phyloP scores from a whole-genome alignment of 2,329 filamentous ascomycete genomes.

The Colletotrichum endophyticum region DNA sequence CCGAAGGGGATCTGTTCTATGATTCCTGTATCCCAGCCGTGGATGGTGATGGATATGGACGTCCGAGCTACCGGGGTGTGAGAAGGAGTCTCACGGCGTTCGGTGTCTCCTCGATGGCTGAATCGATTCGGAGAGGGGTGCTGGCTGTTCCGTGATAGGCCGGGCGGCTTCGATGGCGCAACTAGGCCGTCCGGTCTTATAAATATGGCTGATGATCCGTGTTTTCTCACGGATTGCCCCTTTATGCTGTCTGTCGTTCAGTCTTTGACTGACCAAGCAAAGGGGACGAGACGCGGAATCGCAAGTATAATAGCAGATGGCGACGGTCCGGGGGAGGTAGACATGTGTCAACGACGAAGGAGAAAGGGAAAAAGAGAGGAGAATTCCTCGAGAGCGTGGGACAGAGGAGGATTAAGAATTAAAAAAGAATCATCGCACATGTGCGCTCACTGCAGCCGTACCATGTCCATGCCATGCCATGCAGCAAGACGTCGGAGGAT shows the following conservation, averaged over 20 bases:
- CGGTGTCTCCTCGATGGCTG: neutral
- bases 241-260: neutral
- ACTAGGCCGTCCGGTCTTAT: constrained; percentile 11
- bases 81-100: neutral
- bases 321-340: constrained; percentile 1
- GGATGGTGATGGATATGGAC: neutral
- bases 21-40: neutral
- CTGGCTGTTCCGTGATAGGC: constrained; percentile 8
- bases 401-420: constrained; percentile 12
- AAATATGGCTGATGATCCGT: constrained; percentile 2
- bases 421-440: constrained; percentile 17
- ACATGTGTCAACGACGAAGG: constrained; percentile 13
- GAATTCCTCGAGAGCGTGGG: neutral
- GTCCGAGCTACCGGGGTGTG: neutral
- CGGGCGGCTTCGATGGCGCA: neutral
- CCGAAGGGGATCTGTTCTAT: neutral
- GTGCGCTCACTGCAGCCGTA: constrained; percentile 16
- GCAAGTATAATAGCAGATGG: neutral
- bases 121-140: neutral
- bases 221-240: neutral
- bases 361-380: neutral
- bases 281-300: neutral
- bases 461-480: constrained; percentile 15
- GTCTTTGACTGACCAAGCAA: neutral
- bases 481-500: constrained; percentile 6